Percentiles rank a stretch among this genome's conserved stretches.
These are phyloP conservation scores for Yarrowia keelungensis DNA, from an alignment of 805 yeast genomes.

Conservation along the genomic window DNA sequence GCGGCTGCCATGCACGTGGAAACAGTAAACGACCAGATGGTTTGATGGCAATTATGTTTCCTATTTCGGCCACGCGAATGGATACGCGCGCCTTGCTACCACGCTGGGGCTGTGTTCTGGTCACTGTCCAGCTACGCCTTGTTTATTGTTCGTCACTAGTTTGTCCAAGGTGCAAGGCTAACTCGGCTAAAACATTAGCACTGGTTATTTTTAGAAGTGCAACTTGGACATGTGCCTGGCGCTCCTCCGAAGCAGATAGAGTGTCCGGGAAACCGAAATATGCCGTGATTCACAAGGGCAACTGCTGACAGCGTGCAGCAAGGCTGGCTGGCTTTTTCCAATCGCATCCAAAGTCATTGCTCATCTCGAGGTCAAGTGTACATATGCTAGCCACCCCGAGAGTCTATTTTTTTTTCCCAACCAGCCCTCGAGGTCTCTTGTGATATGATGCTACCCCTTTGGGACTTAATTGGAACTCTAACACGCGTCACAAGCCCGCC, in stretches of 20 bases:
- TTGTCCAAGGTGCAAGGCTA: neutral
- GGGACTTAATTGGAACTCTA: conserved; percentile 26
- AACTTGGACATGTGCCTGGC: no score
- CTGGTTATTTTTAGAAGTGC: no score
- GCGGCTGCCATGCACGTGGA: conserved; percentile 26
- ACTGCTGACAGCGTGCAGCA: conserved; percentile 19
- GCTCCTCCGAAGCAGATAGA: conserved; percentile 1
- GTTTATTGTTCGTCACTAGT: neutral
- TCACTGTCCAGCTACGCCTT: neutral
- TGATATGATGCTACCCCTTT: conserved; percentile 23
- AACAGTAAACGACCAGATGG: neutral
- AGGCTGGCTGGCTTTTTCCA: conserved; percentile 15
- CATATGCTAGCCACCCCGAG: conserved; percentile 33
- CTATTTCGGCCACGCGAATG: conserved; percentile 10
- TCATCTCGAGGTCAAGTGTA: conserved; percentile 1
- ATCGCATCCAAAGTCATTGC: neutral
- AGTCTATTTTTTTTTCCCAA: neutral
- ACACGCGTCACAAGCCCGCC: conserved; percentile 4
- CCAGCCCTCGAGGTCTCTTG: neutral
- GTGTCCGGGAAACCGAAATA: neutral
- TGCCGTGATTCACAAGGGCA: no score
- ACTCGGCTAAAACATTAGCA: conserved; percentile 3
- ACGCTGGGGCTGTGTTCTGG: neutral
- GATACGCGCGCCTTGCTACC: no score
- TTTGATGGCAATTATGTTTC: conserved; percentile 25